Evolutionary conservation across 371 early-diverging fungal species (phyloP).

Genomic region (Mortierella sp.): DNA sequence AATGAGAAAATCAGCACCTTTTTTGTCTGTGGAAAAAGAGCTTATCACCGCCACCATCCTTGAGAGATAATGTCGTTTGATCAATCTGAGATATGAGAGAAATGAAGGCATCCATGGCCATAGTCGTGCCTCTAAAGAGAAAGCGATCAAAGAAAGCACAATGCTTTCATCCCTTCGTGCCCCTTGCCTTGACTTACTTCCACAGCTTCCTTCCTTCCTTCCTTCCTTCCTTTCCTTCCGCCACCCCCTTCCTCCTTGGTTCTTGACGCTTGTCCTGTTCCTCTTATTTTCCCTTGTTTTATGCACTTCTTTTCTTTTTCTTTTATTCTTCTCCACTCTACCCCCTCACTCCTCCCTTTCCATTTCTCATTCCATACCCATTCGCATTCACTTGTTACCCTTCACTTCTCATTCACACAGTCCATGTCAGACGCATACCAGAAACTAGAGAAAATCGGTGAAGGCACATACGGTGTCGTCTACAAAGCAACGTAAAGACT

Average conservation of each 20-base stretch:
- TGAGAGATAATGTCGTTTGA: too few relatives aligned
- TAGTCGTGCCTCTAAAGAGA: too few relatives aligned
- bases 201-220: neutral
- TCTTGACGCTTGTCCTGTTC: too few relatives aligned
- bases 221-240: neutral
- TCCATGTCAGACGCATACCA: conserved; percentile 70
- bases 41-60: too few relatives aligned
- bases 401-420: neutral
- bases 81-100: too few relatives aligned
- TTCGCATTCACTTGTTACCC: neutral
- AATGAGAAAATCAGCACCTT: too few relatives aligned
- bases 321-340: neutral
- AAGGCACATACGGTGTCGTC: conserved; percentile 98
- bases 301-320: neutral
- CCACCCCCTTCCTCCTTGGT: neutral
- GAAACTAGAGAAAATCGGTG: conserved; percentile 96
- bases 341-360: too few relatives aligned
- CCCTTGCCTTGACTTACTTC: neutral
- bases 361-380: neutral
- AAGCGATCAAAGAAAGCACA: neutral
- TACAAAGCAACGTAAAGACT: conserved; percentile 82
- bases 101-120: too few relatives aligned
- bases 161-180: neutral
- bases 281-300: neutral
- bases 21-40: too few relatives aligned